Evolutionary conservation across 768 basidiomycete species (phyloP), one percentile per base, ranked within the genome.

Genomic region (Ramaria sp.): DNA sequence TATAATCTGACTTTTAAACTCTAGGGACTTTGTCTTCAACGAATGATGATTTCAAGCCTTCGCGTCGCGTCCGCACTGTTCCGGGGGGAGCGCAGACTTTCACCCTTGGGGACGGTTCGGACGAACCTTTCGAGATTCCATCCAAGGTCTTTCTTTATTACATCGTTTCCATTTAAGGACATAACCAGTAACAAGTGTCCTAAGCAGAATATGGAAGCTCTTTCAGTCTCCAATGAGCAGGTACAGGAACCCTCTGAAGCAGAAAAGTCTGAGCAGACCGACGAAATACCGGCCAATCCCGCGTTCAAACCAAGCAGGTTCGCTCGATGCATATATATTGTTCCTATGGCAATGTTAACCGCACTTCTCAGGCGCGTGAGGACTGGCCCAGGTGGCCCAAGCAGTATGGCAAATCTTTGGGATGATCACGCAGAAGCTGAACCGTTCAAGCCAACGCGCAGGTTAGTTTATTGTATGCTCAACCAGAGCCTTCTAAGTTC

Each of bases 401-500:
- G 62, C 34, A 69, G 60, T 46, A 58, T 71, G 3, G 66, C 54
- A 52, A 57, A 37, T 30, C 70, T 86, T 42, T 85, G 81, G 74
- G 75, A 72, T 34, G 75, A 75, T 7, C 68, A 72, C 31, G 62
- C 68, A 1, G 60, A 61, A 13, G 34, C 62, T 19, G 71, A 76
- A 24, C 72, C 75, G 56, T 88, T 85, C 66, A 79, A 81, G 62
- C 86, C 86, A 4, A 84, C 85, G 17, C 81, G 86, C 63, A 77
- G 80, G 86, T 83, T 68, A 22, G 71, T 66, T 10, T 17, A 7
- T 52, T 30, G 38, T 10, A 1, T 19, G 19, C 41, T 12, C 42
- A 1, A 43, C 38, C 42, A 10, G 50, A 41, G 57, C 34, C n/a
- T 19, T 37, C 9, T 27, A 5, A 27, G 5, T 37, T 37, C 43